A percentile compares a stretch with the other conserved stretches of the same genome.
Evolutionary conservation across 2,329 filamentous ascomycete species (phyloP).

Genomic region (Pyrenochaeta sp.): DNA sequence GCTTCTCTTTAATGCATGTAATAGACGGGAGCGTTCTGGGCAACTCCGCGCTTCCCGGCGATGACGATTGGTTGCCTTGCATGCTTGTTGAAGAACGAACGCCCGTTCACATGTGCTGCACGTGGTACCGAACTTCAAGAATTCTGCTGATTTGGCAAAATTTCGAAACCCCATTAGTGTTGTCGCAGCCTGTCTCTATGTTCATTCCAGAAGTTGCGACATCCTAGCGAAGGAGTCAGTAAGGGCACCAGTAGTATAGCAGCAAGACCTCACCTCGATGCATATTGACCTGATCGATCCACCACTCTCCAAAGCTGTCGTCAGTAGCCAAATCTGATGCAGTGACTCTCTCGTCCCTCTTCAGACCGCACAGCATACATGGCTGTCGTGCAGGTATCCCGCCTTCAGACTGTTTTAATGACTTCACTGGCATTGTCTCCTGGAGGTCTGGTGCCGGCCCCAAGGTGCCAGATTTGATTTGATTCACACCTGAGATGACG

Average conservation of each 20-base stretch:
- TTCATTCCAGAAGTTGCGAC: slow-evolving; percentile 84
- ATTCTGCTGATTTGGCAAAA: neutral
- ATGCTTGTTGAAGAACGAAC: neutral
- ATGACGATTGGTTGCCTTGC: slow-evolving; percentile 9
- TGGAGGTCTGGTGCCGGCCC: slow-evolving; percentile 72
- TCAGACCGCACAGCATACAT: slow-evolving; percentile 87
- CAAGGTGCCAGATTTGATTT: slow-evolving; percentile 51
- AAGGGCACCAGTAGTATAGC: slow-evolving; percentile 36
- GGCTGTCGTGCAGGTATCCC: slow-evolving; percentile 76
- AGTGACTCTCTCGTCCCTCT: slow-evolving; percentile 81
- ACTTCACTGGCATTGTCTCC: slow-evolving; percentile 73
- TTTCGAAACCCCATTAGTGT: slow-evolving; percentile 57
- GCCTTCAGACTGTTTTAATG: slow-evolving; percentile 68
- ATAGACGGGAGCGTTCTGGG: neutral
- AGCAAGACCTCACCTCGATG: slow-evolving; percentile 67
- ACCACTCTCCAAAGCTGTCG: slow-evolving; percentile 97
- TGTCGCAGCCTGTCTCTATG: slow-evolving; percentile 76
- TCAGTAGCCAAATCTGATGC: slow-evolving; percentile 80
- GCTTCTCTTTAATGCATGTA: neutral
- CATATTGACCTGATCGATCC: slow-evolving; percentile 73
- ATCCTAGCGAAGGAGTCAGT: slow-evolving; percentile 58
- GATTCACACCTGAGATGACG: slow-evolving; percentile 72
- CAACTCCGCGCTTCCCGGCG: slow-evolving; percentile 13
- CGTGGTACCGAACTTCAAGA: slow-evolving; percentile 3
- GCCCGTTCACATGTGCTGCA: neutral